A percentile compares a stretch with the other conserved stretches of the same genome.
These are phyloP conservation scores for Fraxinus anomala DNA, from an alignment of 257 asterid genomes.

Conservation along the genomic window DNA sequence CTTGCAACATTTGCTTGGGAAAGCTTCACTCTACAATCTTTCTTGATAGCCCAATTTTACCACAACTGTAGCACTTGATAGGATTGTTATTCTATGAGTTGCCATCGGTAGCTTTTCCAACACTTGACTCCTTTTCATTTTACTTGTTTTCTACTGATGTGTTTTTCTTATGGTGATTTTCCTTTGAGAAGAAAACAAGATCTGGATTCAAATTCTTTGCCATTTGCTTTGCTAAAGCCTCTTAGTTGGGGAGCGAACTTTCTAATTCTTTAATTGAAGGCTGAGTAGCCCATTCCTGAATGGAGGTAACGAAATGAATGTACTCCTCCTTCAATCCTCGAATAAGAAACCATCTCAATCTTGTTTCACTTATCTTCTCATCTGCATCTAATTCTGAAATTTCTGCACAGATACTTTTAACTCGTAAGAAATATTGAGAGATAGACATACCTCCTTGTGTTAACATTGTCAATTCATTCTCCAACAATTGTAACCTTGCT, in stretches of 20 bases:
- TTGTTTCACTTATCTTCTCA: conserved; percentile 20
- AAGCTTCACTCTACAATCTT: conserved; percentile 21
- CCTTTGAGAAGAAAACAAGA: conserved; percentile 11
- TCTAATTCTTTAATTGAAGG: conserved; percentile 2
- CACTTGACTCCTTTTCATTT: neutral
- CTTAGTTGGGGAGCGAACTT: conserved; percentile 9
- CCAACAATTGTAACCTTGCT: conserved; percentile 19
- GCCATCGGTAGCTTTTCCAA: neutral
- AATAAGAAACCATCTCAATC: conserved; percentile 18
- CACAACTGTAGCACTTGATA: conserved; percentile 1
- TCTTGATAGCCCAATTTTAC: conserved; percentile 22
- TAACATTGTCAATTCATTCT: conserved; percentile 18
- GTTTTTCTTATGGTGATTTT: neutral
- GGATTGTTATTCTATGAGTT: no score
- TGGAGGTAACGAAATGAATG: conserved; percentile 15
- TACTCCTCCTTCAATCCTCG: conserved; percentile 26
- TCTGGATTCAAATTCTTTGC: neutral
- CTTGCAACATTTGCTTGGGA: neutral
- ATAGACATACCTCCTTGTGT: conserved; percentile 21
- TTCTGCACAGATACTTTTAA: conserved; percentile 24
- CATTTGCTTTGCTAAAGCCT: conserved; percentile 23
- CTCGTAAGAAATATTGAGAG: conserved; percentile 24
- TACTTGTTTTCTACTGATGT: neutral
- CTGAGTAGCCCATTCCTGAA: conserved; percentile 16
- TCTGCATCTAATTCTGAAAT: conserved; percentile 22